Conservation (phyloP, 2,329 filamentous ascomycete species). For the Aspergillus novoparasiticus region DNA sequence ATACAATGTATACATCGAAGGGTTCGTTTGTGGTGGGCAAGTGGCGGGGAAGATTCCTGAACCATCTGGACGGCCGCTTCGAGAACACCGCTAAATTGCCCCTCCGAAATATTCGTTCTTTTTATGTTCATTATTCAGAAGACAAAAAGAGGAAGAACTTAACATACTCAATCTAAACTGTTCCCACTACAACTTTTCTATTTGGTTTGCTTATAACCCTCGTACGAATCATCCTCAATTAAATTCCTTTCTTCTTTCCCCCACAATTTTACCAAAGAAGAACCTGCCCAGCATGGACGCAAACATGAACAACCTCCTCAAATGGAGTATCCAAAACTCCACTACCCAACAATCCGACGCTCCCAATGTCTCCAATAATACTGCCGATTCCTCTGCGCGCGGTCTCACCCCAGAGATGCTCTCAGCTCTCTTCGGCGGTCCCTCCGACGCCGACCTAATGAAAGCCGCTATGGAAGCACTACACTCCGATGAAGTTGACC, state of each 20-base stretch:
- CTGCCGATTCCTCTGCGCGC: conserved; percentile 36
- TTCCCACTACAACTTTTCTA: background rate
- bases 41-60: conserved; percentile 18
- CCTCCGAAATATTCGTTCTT: background rate
- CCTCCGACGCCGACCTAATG: conserved; percentile 92
- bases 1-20: background rate
- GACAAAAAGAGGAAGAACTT: background rate
- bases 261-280: conserved; percentile 5
- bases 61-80: conserved; percentile 25
- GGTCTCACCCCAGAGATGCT: conserved; percentile 70
- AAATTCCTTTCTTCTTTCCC: background rate
- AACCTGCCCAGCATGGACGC: conserved; percentile 54
- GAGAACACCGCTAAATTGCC: conserved; percentile 12
- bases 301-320: conserved; percentile 74
- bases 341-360: conserved; percentile 40
- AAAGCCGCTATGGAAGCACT: conserved; percentile 78
- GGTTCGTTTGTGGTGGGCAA: background rate
- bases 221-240: background rate
- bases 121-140: background rate
- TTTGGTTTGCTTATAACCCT: conserved; percentile 3
- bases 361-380: conserved; percentile 34
- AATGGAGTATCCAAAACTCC: conserved; percentile 74
- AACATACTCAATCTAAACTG: background rate
- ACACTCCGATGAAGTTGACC: conserved; percentile 63
- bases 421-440: conserved; percentile 75